These are phyloP conservation scores for Aspergillus fumigatiaffinis DNA, from an alignment of 2,329 filamentous ascomycete species.

Conservation along the genomic window DNA sequence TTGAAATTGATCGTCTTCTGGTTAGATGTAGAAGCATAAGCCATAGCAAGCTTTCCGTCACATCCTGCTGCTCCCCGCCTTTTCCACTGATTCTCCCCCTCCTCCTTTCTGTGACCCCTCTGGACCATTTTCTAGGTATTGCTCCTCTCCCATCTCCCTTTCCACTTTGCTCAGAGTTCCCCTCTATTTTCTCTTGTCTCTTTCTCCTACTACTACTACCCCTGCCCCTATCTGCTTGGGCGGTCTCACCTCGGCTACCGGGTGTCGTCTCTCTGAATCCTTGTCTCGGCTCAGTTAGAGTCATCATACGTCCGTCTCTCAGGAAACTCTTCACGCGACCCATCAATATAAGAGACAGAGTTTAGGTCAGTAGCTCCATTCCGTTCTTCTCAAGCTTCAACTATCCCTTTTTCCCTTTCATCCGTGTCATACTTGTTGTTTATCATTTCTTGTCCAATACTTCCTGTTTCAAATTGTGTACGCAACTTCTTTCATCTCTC, in stretches of 20 bases:
- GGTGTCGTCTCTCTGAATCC: background rate
- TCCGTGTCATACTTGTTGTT: background rate
- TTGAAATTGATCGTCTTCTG: background rate
- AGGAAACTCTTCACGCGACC: slow-evolving; percentile 11
- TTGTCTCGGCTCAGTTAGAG: background rate
- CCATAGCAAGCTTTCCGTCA: slow-evolving; percentile 8
- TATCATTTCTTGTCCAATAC: background rate
- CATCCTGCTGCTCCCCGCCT: slow-evolving; percentile 8
- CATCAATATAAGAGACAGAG: background rate
- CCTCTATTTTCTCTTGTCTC: background rate
- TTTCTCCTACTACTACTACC: background rate
- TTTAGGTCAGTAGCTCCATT: slow-evolving; percentile 1
- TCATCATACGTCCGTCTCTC: slow-evolving; percentile 1
- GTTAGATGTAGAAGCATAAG: background rate
- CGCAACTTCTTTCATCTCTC: background rate
- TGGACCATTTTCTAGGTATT: slow-evolving; percentile 7
- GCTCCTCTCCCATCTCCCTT: background rate
- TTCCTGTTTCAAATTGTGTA: background rate
- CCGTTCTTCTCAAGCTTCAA: background rate
- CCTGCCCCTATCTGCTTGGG: background rate
- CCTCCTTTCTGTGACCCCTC: slow-evolving; percentile 11
- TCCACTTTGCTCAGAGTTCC: slow-evolving; percentile 1
- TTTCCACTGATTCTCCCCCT: slow-evolving; percentile 3
- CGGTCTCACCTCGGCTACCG: background rate
- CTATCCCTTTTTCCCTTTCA: background rate